A percentile compares a stretch with the other conserved stretches of the same genome.
These are phyloP conservation scores for Candida ficus DNA, from an alignment of 805 yeast species.

Conservation along the genomic window DNA sequence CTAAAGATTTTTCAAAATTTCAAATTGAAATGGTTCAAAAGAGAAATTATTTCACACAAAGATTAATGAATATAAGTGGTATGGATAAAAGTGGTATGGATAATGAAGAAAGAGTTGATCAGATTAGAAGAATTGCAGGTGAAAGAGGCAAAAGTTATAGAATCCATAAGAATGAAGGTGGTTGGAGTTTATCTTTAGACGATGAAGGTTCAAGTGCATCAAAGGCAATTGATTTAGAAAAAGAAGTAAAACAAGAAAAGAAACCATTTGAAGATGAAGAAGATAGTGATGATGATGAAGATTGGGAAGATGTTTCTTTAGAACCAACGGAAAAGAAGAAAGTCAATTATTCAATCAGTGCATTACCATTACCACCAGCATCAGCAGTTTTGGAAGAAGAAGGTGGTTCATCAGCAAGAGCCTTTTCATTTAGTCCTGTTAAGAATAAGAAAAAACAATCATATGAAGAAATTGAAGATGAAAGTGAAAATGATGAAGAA, in stretches of 20 bases:
- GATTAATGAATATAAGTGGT: slow-evolving; percentile 78
- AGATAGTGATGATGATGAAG: slow-evolving; percentile 34
- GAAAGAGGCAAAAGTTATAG: slow-evolving; percentile 75
- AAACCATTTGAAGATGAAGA: slow-evolving; percentile 17
- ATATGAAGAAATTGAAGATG: slow-evolving; percentile 11
- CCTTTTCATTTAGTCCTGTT: slow-evolving; percentile 20
- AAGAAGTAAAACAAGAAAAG: slow-evolving; percentile 15
- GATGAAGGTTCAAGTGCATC: slow-evolving; percentile 31
- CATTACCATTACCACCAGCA: slow-evolving; percentile 33
- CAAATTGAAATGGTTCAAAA: slow-evolving; percentile 92
- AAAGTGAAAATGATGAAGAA: slow-evolving; percentile 18
- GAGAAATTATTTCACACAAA: slow-evolving; percentile 85
- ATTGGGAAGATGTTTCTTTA: slow-evolving; percentile 67
- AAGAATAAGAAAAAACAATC: slow-evolving; percentile 11
- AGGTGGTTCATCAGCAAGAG: slow-evolving; percentile 13
- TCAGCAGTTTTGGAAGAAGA: slow-evolving; percentile 9
- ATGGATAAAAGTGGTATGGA: slow-evolving; percentile 48
- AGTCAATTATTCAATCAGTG: slow-evolving; percentile 37
- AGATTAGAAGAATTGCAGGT: slow-evolving; percentile 63
- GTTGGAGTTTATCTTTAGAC: slow-evolving; percentile 72
- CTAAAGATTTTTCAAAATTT: slow-evolving; percentile 86
- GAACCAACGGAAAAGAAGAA: slow-evolving; percentile 23
- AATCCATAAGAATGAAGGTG: slow-evolving; percentile 69
- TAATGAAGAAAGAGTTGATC: slow-evolving; percentile 10
- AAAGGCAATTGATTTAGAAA: slow-evolving; percentile 46